Evolutionary conservation across 192 early-diverging fungal genomes (phyloP).

Genomic region (Backusella tuberculispora): DNA sequence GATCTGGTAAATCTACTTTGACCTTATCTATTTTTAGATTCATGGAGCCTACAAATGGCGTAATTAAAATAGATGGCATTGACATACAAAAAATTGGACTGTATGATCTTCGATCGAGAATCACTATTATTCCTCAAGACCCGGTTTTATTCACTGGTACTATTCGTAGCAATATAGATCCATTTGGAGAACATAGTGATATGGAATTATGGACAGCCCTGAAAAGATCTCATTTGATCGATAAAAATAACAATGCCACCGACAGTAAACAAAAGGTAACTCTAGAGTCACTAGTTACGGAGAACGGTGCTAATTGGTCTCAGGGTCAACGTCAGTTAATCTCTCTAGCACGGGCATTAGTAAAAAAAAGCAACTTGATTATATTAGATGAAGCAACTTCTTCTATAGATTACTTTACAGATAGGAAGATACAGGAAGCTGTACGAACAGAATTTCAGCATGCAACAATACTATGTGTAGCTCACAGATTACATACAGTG

Average conservation of each 20-base stretch:
- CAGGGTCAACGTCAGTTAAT: conserved; percentile 62
- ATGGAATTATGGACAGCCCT: conserved; percentile 62
- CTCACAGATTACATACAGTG: background rate
- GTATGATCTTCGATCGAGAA: conserved; percentile 64
- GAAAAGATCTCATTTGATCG: background rate
- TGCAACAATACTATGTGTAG: background rate
- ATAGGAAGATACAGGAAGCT: background rate
- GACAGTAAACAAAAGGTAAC: conserved; percentile 27
- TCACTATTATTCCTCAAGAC: conserved; percentile 92
- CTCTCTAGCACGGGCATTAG: conserved; percentile 62
- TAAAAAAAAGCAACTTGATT: conserved; percentile 57
- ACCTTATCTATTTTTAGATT: conserved; percentile 54
- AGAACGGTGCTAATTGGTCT: conserved; percentile 62
- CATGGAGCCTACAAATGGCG: conserved; percentile 49
- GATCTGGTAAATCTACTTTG: conserved; percentile 54
- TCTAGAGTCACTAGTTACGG: conserved; percentile 43
- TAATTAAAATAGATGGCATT: conserved; percentile 69
- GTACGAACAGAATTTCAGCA: background rate
- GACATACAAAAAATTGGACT: conserved; percentile 73
- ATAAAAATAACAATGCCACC: background rate
- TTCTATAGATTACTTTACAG: conserved; percentile 29
- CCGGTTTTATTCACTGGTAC: conserved; percentile 66
- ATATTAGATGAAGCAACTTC: conserved; percentile 72
- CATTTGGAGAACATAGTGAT: conserved; percentile 48
- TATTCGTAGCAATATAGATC: conserved; percentile 74